phyloP scores from a whole-genome alignment of 495 filamentous ascomycete genomes.

The Parmelia sp. region DNA sequence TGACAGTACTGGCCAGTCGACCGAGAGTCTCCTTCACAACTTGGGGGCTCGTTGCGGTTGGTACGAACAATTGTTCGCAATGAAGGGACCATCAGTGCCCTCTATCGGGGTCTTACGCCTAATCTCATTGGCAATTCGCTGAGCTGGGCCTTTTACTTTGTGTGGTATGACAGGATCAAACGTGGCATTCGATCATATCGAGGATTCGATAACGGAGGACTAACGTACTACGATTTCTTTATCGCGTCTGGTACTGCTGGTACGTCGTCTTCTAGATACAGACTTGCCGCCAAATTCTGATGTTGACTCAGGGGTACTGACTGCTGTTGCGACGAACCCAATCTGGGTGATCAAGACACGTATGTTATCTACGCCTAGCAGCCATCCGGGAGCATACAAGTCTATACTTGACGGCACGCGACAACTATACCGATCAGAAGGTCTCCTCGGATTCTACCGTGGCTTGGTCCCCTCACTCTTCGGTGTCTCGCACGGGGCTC shows the following conservation, averaged over 20 bases:
- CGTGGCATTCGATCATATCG: slow-evolving; percentile 31
- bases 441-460: slow-evolving; percentile 71
- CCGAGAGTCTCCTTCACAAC: slow-evolving; percentile 36
- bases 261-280: slow-evolving; percentile 24
- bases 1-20: slow-evolving; percentile 35
- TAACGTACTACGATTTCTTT: slow-evolving; percentile 76
- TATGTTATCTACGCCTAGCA: slow-evolving; percentile 78
- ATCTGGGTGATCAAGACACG: slow-evolving; percentile 99
- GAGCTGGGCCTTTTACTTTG: slow-evolving; percentile 89
- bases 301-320: slow-evolving; percentile 47
- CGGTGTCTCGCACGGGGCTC: slow-evolving; percentile 88
- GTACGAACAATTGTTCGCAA: slow-evolving; percentile 47
- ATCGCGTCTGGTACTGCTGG: slow-evolving; percentile 71
- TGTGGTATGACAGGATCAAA: slow-evolving; percentile 59
- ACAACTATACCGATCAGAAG: slow-evolving; percentile 61
- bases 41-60: slow-evolving; percentile 44
- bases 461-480: slow-evolving; percentile 76
- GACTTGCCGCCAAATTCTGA: neutral
- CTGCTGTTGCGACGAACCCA: slow-evolving; percentile 82
- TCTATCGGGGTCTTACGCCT: slow-evolving; percentile 84
- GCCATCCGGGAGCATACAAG: slow-evolving; percentile 72
- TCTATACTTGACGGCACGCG: slow-evolving; percentile 61
- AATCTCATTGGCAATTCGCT: slow-evolving; percentile 87
- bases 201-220: slow-evolving; percentile 19
- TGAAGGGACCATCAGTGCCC: slow-evolving; percentile 56